Conservation (phyloP, 2,329 filamentous ascomycete genomes). For the Apiospora sp. region DNA sequence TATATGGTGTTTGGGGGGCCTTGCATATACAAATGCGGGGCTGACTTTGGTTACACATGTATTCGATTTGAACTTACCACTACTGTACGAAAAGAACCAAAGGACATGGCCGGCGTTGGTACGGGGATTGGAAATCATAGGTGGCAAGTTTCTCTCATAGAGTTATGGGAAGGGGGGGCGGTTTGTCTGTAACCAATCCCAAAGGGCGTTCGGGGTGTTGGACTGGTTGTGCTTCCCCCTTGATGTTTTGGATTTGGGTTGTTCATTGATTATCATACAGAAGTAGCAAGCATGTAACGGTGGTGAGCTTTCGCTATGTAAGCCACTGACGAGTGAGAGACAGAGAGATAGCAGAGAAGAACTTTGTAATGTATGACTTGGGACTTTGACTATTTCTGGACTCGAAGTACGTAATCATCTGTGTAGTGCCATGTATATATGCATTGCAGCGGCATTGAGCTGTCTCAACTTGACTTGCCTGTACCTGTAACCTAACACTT, state of each 20-base stretch:
- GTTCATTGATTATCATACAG: slow-evolving; percentile 1
- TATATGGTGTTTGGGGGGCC: neutral
- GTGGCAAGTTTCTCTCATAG: slow-evolving; percentile 7
- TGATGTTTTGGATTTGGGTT: neutral
- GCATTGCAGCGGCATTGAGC: neutral
- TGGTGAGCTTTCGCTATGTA: neutral
- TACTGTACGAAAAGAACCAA: neutral
- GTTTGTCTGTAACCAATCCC: slow-evolving; percentile 7
- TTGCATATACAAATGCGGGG: slow-evolving; percentile 5
- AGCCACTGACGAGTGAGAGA: neutral
- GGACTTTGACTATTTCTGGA: neutral
- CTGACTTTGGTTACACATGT: neutral
- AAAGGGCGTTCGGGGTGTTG: neutral
- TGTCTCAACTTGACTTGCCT: neutral
- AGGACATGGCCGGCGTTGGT: slow-evolving; percentile 10
- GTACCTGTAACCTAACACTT: neutral
- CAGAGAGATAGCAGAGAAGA: neutral
- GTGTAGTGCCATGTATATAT: neutral
- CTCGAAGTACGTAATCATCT: neutral
- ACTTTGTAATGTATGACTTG: neutral
- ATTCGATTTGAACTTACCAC: slow-evolving; percentile 1
- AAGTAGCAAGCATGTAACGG: slow-evolving; percentile 9
- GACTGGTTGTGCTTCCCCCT: neutral
- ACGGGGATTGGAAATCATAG: neutral
- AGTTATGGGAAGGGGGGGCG: neutral